These are phyloP conservation scores for Cyberlindnera bimundalis DNA, from an alignment of 805 yeast genomes.

Conservation along the genomic window DNA sequence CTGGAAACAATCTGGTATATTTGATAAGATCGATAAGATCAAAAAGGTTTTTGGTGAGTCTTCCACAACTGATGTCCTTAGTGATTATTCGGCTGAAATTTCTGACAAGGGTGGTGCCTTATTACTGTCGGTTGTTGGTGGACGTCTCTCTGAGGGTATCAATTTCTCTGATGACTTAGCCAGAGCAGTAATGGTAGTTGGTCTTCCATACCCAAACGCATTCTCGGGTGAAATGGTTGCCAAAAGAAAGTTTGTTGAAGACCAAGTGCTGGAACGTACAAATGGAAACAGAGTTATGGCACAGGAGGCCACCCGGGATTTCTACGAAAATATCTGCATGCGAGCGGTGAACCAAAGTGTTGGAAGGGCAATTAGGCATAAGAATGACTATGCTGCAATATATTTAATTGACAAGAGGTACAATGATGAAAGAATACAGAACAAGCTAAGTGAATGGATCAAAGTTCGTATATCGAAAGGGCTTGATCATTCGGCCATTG, in stretches of 20 bases:
- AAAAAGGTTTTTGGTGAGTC: slow-evolving; percentile 61
- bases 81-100: slow-evolving; percentile 47
- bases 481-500: slow-evolving; percentile 15
- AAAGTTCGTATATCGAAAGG: slow-evolving; percentile 35
- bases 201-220: slow-evolving; percentile 86
- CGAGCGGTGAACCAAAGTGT: slow-evolving; percentile 88
- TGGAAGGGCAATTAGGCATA: slow-evolving; percentile 87
- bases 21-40: slow-evolving; percentile 32
- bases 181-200: slow-evolving; percentile 80
- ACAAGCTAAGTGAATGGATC: slow-evolving; percentile 76
- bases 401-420: slow-evolving; percentile 69
- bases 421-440: slow-evolving; percentile 39
- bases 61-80: slow-evolving; percentile 43
- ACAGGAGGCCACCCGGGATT: slow-evolving; percentile 44
- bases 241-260: slow-evolving; percentile 60
- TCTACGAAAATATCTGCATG: slow-evolving; percentile 84
- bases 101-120: slow-evolving; percentile 50
- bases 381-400: slow-evolving; percentile 74
- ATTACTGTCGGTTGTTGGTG: slow-evolving; percentile 85
- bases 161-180: slow-evolving; percentile 88
- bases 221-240: slow-evolving; percentile 79
- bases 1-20: slow-evolving; percentile 47
- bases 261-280: slow-evolving; percentile 44
- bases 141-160: slow-evolving; percentile 89
- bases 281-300: slow-evolving; percentile 43